Percentiles rank a stretch among this genome's conserved stretches.
These are phyloP conservation scores for Penicillium pancosmium DNA, from an alignment of 495 filamentous ascomycete genomes.

Conservation along the genomic window DNA sequence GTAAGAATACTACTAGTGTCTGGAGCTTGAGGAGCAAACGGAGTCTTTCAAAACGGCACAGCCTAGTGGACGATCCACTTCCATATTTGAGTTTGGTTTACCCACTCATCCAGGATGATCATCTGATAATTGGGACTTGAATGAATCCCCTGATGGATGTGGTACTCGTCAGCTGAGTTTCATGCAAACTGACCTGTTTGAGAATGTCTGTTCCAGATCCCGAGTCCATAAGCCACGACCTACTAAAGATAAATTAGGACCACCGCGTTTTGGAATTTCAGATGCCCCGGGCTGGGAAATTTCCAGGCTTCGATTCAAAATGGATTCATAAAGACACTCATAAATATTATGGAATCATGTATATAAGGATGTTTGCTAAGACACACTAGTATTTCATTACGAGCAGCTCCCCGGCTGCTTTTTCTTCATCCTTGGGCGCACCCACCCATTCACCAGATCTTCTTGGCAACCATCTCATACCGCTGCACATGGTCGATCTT, in stretches of 20 bases:
- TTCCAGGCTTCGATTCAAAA: too few species aligned
- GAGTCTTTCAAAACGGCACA: too few species aligned
- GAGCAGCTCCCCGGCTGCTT: background rate
- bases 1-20: background rate
- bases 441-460: slow-evolving; percentile 71
- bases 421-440: background rate
- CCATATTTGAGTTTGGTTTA: background rate
- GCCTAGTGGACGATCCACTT: too few species aligned
- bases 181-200: slow-evolving; percentile 1
- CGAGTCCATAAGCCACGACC: background rate
- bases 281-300: too few species aligned
- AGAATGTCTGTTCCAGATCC: background rate
- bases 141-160: background rate
- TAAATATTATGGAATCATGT: too few species aligned
- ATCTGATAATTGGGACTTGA: background rate
- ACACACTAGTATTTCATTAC: background rate
- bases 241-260: background rate
- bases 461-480: slow-evolving; percentile 92
- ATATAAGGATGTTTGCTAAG: background rate
- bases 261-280: too few species aligned
- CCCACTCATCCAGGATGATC: background rate
- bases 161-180: background rate
- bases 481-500: slow-evolving; percentile 70
- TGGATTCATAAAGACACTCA: too few species aligned
- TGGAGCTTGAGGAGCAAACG: too few species aligned